These are phyloP conservation scores for Zygosaccharomyces lentus DNA, from an alignment of 805 yeast genomes.

Conservation along the genomic window DNA sequence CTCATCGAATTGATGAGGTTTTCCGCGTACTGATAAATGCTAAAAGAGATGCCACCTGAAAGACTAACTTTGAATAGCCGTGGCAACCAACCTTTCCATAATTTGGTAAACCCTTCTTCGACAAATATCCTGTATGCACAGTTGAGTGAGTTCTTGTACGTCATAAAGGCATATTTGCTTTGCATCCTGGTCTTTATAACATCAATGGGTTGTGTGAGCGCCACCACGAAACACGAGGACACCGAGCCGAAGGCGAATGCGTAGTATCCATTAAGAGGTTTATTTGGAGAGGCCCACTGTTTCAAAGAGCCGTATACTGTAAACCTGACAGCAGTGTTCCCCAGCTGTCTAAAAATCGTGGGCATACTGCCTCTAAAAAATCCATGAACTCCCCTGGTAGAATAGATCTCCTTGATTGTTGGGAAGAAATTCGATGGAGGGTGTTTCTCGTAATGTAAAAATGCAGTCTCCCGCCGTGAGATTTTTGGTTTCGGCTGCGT, in stretches of 20 bases:
- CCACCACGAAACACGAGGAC: conserved; percentile 70
- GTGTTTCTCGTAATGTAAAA: conserved; percentile 40
- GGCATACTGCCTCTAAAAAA: conserved; percentile 79
- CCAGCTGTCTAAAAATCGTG: conserved; percentile 75
- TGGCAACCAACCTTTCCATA: conserved; percentile 62
- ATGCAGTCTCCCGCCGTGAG: conserved; percentile 33
- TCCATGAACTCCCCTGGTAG: conserved; percentile 67
- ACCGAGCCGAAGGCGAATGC: conserved; percentile 48
- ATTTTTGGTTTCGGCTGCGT: conserved; percentile 24
- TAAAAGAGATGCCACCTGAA: conserved; percentile 65
- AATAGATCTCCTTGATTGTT: conserved; percentile 62
- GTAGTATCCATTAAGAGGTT: conserved; percentile 35
- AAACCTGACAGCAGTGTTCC: conserved; percentile 77
- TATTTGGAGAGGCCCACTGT: conserved; percentile 53
- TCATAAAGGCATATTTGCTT: conserved; percentile 56
- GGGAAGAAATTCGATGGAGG: conserved; percentile 53
- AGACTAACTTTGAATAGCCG: conserved; percentile 65
- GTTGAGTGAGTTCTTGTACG: conserved; percentile 59
- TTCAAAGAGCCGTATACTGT: conserved; percentile 75
- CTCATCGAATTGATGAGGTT: conserved; percentile 27
- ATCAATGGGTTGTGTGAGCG: conserved; percentile 83
- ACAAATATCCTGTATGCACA: conserved; percentile 48
- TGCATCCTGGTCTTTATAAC: conserved; percentile 85
- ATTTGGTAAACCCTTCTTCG: conserved; percentile 41
- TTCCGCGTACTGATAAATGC: conserved; percentile 57